phyloP scores from a whole-genome alignment of 768 basidiomycete species.

The Royoungia palumana region DNA sequence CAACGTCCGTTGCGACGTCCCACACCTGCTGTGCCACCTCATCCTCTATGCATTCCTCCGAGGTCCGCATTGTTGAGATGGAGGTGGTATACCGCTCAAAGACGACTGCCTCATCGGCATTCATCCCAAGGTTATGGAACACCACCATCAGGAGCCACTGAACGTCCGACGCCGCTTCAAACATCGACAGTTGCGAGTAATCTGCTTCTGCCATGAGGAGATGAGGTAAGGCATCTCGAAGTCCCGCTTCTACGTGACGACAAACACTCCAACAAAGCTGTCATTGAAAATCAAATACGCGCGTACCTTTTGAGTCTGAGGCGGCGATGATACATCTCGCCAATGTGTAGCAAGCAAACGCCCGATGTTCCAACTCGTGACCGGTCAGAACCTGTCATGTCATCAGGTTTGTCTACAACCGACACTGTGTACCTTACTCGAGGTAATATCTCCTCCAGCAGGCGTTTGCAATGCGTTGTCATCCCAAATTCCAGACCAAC shows the following conservation, averaged over 20 bases:
- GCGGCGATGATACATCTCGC: conserved; percentile 73
- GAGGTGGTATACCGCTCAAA: conserved; percentile 49
- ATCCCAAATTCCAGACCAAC: conserved; percentile 75
- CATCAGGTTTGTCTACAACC: not conserved
- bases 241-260: conserved; percentile 27
- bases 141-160: conserved; percentile 70
- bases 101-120: conserved; percentile 51
- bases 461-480: conserved; percentile 57
- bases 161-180: conserved; percentile 58
- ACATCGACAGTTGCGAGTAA: conserved; percentile 56
- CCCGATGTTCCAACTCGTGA: conserved; percentile 72
- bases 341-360: conserved; percentile 67
- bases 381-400: conserved; percentile 61
- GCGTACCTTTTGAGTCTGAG: conserved; percentile 44
- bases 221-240: conserved; percentile 58
- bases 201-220: conserved; percentile 65
- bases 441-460: conserved; percentile 79
- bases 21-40: conserved; percentile 53
- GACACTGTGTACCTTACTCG: conserved; percentile 49
- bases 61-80: conserved; percentile 36
- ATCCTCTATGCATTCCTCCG: conserved; percentile 47
- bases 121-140: conserved; percentile 65
- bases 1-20: conserved; percentile 56
- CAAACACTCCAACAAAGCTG: conserved; percentile 13
- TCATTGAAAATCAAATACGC: not conserved